Base-by-base conservation (phyloP, 2,329 filamentous ascomycete genomes). In the Diplocarpon rosae region DNA sequence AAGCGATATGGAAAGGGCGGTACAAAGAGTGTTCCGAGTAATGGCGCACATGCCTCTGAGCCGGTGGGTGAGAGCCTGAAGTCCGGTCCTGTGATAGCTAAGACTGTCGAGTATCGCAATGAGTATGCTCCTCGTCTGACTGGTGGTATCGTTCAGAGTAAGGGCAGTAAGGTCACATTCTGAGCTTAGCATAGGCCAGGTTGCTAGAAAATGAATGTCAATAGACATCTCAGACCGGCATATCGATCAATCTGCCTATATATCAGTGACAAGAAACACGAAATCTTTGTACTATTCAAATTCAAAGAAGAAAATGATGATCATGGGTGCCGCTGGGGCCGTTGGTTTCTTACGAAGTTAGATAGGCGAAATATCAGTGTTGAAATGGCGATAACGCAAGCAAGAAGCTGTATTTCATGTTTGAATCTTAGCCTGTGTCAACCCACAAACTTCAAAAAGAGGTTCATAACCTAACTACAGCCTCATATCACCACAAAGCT, bases 1-100 rank as follows among this genome's bases (percentile, higher is more conserved):
- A 98, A 96, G 72, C 78, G 92, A 1, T 96, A 84, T 60, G 84
- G 86, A 52, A 90, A 89, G 63, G 81, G 81, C 33, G 74, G 72
- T 28, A 70, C 68, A 15, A 67, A 65, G 24, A 41, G 28, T 14
- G 37, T 51, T 49, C 47, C 27, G 20, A 37, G 37, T 17, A 31
- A 27, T 36, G 47, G 35, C 13, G 33, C 42, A 17, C 28, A 24
- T 32, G 37, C 52, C 44, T 39, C 52, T 54, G 60, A 51, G n/a
- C 38, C 24, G 3, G 36, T 45, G 41, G 58, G 60, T 43, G 60
- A 62, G 38, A 43, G 43, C 9, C 39, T 47, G 46, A 56, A 56
- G 49, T 42, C 42, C 2, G 37, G 31, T 24, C 43, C 50, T 15
- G 39, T 52, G 20, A 33, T 50, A 32, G 43, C 50, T 15, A 65